phyloP scores from a whole-genome alignment of 805 yeast genomes.

The Candida namnaoensis region DNA sequence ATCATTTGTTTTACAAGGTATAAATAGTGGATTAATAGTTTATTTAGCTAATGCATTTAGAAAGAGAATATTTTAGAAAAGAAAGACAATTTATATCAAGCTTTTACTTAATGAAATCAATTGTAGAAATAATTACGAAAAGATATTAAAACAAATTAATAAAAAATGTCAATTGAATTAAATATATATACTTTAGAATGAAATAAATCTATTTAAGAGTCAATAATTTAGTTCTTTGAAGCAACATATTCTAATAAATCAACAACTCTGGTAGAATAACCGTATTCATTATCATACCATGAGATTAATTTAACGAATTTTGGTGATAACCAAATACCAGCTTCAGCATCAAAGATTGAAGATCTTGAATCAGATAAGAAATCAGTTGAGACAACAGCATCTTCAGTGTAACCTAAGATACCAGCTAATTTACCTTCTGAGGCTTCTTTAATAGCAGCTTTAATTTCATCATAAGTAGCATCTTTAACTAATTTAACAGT shows the following conservation, averaged over 20 bases:
- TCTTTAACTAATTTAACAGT: slow-evolving; percentile 74
- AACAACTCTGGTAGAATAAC: slow-evolving; percentile 94
- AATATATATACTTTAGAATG: too few species aligned
- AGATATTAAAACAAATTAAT: too few species aligned
- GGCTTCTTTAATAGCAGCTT: slow-evolving; percentile 66
- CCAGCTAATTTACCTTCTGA: slow-evolving; percentile 76
- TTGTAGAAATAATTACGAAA: too few species aligned
- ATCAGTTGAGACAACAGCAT: slow-evolving; percentile 86
- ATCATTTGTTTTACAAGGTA: slow-evolving; percentile 6
- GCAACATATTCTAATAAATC: slow-evolving; percentile 82
- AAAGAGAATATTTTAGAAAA: slow-evolving; percentile 4
- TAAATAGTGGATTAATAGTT: slow-evolving; percentile 3
- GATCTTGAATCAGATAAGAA: slow-evolving; percentile 80
- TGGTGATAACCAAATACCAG: slow-evolving; percentile 83
- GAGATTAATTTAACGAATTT: slow-evolving; percentile 85
- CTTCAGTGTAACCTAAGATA: slow-evolving; percentile 84
- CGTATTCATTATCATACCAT: slow-evolving; percentile 95
- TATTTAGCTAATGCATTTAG: slow-evolving; percentile 13
- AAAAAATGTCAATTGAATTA: too few species aligned
- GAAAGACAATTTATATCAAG: too few species aligned
- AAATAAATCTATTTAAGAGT: too few species aligned
- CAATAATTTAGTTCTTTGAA: slow-evolving; percentile 8
- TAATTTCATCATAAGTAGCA: slow-evolving; percentile 78
- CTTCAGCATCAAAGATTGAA: slow-evolving; percentile 84
- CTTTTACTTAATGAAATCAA: too few species aligned